Evolutionary conservation across 1,284 basidiomycete species (phyloP), one percentile per base, ranked within the genome.

Genomic region (Tetrapyrgos nigripes): DNA sequence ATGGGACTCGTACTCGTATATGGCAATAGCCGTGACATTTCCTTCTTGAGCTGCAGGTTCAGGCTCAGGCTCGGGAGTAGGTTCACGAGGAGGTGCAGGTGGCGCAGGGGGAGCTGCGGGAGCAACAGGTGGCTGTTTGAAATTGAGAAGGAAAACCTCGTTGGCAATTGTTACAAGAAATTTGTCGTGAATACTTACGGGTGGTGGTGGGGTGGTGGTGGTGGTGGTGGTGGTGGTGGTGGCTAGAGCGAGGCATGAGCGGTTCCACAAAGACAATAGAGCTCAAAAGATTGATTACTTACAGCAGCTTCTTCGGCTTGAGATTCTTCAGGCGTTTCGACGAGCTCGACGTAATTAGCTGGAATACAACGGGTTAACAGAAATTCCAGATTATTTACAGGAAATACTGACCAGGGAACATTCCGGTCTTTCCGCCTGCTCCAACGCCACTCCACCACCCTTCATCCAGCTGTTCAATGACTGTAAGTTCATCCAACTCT

Each of bases 391-490:
- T 5, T 10, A 29, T 14, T 11, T 1, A 63, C 35, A 11, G 10
- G 5, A 55, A 57, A 23, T 26, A 73, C 80, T 48, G 67, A 91
- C 90, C 82, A 72, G 93, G 87, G 83, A 94, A 94, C 48, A 92
- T 70, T 3, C 94, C 94, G 5, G 75, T 77, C 76, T 82, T 75
- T 13, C 92, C 92, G 28, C 77, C 78, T 37, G 79, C 74, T 33
- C 87, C 87, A 45, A 86, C 79, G 28, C 93, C 94, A 62, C 79
- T 84, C 94, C 94, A 96, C 94, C 89, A 91, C 13, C 86, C 91
- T 65, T 93, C 91, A 67, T 91, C 92, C n/a, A 94, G 71, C 74
- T 92, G 85, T 72, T 95, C 92, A 17, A 55, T 55, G 8, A 17
- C 11, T 10, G 35, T 37, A 10, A 37, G 10, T n/a, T 37, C 35